Base-by-base conservation (phyloP, 2,329 filamentous ascomycete species). In the Colletotrichum sp. region DNA sequence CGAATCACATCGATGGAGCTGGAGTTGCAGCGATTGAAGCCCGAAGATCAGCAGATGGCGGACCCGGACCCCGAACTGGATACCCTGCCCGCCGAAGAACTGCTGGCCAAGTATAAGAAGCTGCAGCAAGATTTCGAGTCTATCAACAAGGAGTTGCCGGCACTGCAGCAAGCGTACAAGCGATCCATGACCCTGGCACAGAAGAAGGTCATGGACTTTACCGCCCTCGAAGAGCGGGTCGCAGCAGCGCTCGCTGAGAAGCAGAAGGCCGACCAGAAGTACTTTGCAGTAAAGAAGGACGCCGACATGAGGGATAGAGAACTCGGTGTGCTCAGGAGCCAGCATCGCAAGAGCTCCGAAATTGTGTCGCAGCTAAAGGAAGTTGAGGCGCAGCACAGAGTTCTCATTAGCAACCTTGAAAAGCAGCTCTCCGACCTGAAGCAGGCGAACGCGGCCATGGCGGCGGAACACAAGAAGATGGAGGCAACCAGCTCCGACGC, bases 221-320 rank as follows among this genome's bases (percentile, higher is more conserved):
- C 89, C 8, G 89, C 90, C 6, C 87, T 95, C 82, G 96, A 99
- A 85, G 96, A 98, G 72, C 94, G 94, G 77, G 88, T 96, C 49
- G 87, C 92, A 21, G 89, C 94, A 28, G 87, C 98, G 24, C 92
- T 92, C 55, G 95, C 95, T 1, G 96, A 99, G 85, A 99, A 99
- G 87, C 93, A 94, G 78, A 99, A 98, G 85, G 96, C 96, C 2
- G 97, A 99, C 81, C 96, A 99, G 82, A 99, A 99, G 85, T 99
- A 98, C 83, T 99, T 99, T 84, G 95, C 95, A 2, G 95, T 96
- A 10, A 96, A 98, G 89, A 98, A 98, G 83, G 94, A 96, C 79
- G 98, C 96, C 82, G 96, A 99, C 81, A 93, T 94, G 60, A 91
- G 95, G 67, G 94, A 96, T 74, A 90, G 91, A 75, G 96, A 99